These are phyloP conservation scores for Symbiodinium natans DNA, from an alignment of 73 alveolate genomes.

Conservation along the genomic window DNA sequence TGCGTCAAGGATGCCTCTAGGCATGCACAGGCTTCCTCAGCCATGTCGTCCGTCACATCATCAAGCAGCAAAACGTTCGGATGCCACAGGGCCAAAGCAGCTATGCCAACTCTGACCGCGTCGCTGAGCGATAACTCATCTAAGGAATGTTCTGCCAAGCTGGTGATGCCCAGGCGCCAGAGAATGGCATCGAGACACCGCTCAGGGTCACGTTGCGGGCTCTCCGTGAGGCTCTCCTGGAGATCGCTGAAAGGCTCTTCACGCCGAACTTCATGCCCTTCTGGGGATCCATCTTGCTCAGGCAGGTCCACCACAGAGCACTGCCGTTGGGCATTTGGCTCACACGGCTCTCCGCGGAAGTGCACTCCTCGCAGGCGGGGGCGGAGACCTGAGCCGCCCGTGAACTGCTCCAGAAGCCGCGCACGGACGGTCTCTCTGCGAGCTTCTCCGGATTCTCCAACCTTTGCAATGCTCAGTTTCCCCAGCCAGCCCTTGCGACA, in stretches of 20 bases:
- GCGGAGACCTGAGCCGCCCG: no score
- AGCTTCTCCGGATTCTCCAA: not conserved
- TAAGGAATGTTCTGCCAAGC: not conserved
- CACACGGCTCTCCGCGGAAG: no score
- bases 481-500: conserved; percentile 25
- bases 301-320: no score
- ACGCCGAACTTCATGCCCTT: no score
- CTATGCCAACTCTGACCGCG: not conserved
- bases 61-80: conserved; percentile 49
- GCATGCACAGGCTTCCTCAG: not conserved
- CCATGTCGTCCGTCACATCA: conserved; percentile 56
- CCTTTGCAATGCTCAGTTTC: no score
- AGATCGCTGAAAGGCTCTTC: not conserved
- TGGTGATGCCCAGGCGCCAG: not conserved
- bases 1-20: conserved; percentile 9
- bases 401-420: not conserved
- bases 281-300: no score
- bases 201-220: not conserved
- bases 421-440: not conserved
- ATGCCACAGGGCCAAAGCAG: not conserved
- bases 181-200: no score
- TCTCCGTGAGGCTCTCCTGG: not conserved
- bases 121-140: not conserved
- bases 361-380: no score
- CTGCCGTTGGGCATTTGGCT: no score